Evolutionary conservation across 75 land plant species (phyloP).

Genomic region (Pinus tabuliformis): DNA sequence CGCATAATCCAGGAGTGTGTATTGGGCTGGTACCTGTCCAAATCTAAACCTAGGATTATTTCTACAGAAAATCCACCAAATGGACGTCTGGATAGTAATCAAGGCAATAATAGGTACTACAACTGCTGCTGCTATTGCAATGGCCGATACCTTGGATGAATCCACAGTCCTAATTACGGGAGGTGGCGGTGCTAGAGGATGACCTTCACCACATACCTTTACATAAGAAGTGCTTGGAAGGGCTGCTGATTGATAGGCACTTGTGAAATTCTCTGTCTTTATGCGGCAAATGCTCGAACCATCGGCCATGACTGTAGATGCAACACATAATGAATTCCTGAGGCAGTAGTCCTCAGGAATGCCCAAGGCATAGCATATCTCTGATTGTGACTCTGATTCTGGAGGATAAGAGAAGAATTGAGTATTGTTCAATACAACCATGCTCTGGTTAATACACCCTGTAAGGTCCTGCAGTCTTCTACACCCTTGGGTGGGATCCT

Average conservation of each 20-base stretch:
- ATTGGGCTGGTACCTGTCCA: slow-evolving; percentile 35
- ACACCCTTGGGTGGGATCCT: slow-evolving; percentile 41
- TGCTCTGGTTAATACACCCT: slow-evolving; percentile 33
- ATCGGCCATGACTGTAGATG: slow-evolving; percentile 55
- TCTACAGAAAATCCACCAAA: slow-evolving; percentile 46
- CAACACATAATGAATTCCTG: slow-evolving; percentile 32
- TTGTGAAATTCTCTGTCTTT: slow-evolving; percentile 31
- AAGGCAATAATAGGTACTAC: slow-evolving; percentile 1
- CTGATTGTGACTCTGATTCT: slow-evolving; percentile 11
- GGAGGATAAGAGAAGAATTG: slow-evolving; percentile 47
- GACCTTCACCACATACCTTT: slow-evolving; percentile 57
- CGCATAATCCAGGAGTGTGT: slow-evolving; percentile 69
- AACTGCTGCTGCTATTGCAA: slow-evolving; percentile 1
- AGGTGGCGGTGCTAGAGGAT: slow-evolving; percentile 13
- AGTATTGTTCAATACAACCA: slow-evolving; percentile 40
- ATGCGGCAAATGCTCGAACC: slow-evolving; percentile 59
- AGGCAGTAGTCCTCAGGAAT: slow-evolving; percentile 37
- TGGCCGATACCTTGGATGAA: background rate
- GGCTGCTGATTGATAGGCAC: slow-evolving; percentile 48
- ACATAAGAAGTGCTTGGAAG: slow-evolving; percentile 60
- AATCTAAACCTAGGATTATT: slow-evolving; percentile 22
- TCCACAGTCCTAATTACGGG: background rate
- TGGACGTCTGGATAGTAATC: slow-evolving; percentile 19
- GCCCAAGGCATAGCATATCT: slow-evolving; percentile 17
- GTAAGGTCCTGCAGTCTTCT: slow-evolving; percentile 24